These are phyloP conservation scores for Sonneratia caseolaris DNA, from an alignment of 345 rosid species.

Conservation along the genomic window DNA sequence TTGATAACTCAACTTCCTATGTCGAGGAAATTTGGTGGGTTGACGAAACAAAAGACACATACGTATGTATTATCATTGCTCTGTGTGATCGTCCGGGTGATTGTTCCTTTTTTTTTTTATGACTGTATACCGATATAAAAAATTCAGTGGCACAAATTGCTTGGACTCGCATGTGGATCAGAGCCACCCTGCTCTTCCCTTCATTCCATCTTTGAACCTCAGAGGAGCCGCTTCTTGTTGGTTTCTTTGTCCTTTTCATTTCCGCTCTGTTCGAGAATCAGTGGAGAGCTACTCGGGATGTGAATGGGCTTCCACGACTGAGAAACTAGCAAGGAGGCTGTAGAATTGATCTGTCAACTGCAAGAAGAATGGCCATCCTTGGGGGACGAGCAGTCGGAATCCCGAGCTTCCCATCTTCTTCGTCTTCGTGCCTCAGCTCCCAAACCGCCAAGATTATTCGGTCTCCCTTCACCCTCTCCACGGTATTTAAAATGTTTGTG, in stretches of 20 bases:
- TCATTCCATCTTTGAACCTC: slow-evolving; percentile 5
- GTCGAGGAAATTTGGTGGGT: neutral
- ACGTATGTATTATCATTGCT: neutral
- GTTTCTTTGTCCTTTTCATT: neutral
- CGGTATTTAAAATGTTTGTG: slow-evolving; percentile 25
- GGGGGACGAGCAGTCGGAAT: slow-evolving; percentile 47
- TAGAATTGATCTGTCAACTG: neutral
- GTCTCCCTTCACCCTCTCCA: slow-evolving; percentile 21
- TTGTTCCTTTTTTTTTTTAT: neutral
- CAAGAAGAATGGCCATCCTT: slow-evolving; percentile 34
- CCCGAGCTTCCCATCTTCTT: slow-evolving; percentile 42
- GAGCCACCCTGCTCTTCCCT: slow-evolving; percentile 13
- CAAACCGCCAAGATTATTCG: slow-evolving; percentile 19
- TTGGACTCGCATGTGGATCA: slow-evolving; percentile 34
- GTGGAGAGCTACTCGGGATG: neutral
- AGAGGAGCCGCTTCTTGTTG: neutral
- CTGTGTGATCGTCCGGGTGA: neutral
- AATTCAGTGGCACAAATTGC: slow-evolving; percentile 39
- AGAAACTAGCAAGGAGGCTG: neutral
- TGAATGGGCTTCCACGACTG: neutral
- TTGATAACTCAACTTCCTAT: too few species aligned
- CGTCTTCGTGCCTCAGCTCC: slow-evolving; percentile 29
- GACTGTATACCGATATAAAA: neutral
- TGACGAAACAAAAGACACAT: neutral
- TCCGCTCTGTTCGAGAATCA: neutral